A percentile compares a stretch with the other conserved stretches of the same genome.
phyloP scores from a whole-genome alignment of 106 monocot species.

The Acanthochlamys bracteata region DNA sequence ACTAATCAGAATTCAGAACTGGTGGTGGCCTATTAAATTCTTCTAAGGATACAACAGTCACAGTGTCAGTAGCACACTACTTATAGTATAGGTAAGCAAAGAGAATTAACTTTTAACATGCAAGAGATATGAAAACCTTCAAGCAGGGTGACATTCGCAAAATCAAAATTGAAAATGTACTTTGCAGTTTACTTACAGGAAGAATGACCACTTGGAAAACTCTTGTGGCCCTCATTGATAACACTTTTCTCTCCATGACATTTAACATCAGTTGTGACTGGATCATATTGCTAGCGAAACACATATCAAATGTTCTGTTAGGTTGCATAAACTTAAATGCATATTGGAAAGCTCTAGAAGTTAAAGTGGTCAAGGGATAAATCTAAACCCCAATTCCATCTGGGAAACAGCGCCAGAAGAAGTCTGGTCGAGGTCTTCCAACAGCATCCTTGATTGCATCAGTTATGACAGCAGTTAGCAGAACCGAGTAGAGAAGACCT shows the following conservation, averaged over 20 bases:
- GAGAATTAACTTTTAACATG: too few species aligned
- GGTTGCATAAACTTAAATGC: not conserved
- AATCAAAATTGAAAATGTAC: not conserved
- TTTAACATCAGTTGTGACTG: slow-evolving; percentile 41
- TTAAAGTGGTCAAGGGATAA: not conserved
- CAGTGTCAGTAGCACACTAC: too few species aligned
- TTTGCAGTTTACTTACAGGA: slow-evolving; percentile 42
- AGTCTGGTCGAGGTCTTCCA: slow-evolving; percentile 22
- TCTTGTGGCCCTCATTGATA: slow-evolving; percentile 82
- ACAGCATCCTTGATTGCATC: slow-evolving; percentile 26
- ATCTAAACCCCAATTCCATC: slow-evolving; percentile 8
- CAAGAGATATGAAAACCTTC: too few species aligned
- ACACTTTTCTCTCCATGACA: slow-evolving; percentile 64
- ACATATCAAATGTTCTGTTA: not conserved
- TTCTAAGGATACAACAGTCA: too few species aligned
- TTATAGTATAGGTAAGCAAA: too few species aligned
- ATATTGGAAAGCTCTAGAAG: not conserved
- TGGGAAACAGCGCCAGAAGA: slow-evolving; percentile 24
- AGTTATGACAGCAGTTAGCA: slow-evolving; percentile 17
- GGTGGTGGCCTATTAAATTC: too few species aligned
- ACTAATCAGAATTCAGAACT: too few species aligned
- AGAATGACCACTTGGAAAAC: slow-evolving; percentile 78
- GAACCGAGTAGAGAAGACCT: slow-evolving; percentile 15
- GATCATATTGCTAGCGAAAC: slow-evolving; percentile 41
- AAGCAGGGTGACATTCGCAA: too few species aligned